Evolutionary conservation across 768 basidiomycete species (phyloP).

Genomic region (Amanita exitialis): DNA sequence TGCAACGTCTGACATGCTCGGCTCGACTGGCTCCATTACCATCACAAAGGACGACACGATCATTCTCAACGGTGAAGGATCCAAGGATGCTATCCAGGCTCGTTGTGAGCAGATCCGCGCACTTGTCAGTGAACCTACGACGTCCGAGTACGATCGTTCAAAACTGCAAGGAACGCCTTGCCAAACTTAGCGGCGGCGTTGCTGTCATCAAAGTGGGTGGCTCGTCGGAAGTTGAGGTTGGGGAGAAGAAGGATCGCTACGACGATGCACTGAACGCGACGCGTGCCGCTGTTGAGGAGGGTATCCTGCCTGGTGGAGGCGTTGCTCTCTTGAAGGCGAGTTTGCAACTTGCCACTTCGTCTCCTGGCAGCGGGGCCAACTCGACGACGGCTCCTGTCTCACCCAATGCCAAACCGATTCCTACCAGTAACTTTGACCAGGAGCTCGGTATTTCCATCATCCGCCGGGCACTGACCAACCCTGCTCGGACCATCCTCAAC

Average conservation of each 20-base stretch:
- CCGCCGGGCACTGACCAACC: conserved; percentile 73
- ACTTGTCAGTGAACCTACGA: conserved; percentile 71
- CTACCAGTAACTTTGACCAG: conserved; percentile 92
- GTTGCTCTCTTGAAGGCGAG: conserved; percentile 86
- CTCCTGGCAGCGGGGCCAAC: conserved; percentile 33
- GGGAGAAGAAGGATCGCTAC: conserved; percentile 99
- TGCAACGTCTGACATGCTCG: conserved; percentile 81
- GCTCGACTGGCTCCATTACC: conserved; percentile 83
- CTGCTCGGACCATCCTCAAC: conserved; percentile 79
- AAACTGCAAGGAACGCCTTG: conserved; percentile 94
- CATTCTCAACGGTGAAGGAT: conserved; percentile 86
- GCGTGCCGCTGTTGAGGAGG: conserved; percentile 95
- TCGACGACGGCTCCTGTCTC: conserved; percentile 40
- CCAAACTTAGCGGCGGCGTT: conserved; percentile 93
- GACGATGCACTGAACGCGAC: conserved; percentile 98
- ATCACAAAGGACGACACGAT: conserved; percentile 99
- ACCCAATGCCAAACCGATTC: conserved; percentile 55
- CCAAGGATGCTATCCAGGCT: conserved; percentile 81
- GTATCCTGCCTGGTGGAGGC: conserved; percentile 95
- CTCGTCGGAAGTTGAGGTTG: conserved; percentile 86
- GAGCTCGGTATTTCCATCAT: conserved; percentile 93
- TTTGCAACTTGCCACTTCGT: conserved; percentile 52
- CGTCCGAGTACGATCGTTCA: conserved; percentile 87
- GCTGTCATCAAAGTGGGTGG: conserved; percentile 99
- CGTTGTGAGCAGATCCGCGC: conserved; percentile 94